Base-by-base conservation (phyloP, 163 green algal species). In the Smithsoniella earleae region DNA sequence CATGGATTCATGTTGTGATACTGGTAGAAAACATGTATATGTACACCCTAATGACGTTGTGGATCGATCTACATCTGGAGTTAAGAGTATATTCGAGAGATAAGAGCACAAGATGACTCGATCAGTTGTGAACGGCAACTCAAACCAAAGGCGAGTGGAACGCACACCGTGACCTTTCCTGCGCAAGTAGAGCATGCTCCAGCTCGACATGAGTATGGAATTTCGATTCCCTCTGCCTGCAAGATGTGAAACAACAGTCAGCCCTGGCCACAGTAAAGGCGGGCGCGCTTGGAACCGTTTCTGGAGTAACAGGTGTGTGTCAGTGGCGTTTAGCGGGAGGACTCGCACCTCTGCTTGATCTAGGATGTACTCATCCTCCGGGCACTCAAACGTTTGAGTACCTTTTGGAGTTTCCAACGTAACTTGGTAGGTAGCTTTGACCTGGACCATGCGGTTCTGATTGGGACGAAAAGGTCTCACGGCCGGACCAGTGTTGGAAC, bases 151-250 rank as follows among this genome's bases (percentile, higher is more conserved):
- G n/a, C n/a, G n/a, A 1, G 44, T 18, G 0, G 44, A 18, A 20
- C 20, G 44, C 49, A 64, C 1, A 64, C 52, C 73, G 79, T 76
- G 20, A 95, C 78, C 84, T 91, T 93, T 78, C 84, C 89, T 37
- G 89, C 88, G 85, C 89, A 96, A 65, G 81, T 88, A 25, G 89
- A 96, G 86, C 89, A 96, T 28, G 89, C 86, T 52, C 87, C 87
- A 13, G 89, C 88, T 73, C 89, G 82, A 87, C 89, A 96, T 16
- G 86, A 93, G 87, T 94, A 96, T 55, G 89, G 89, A 55, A 96
- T 83, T 77, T 95, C 89, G 36, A 96, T 74, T 76, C 87, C 86
- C 62, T 82, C 86, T 82, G 92, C 88, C 86, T 93, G 80, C 43
- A 52, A 72, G 28, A 18, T 16, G 16, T 54, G 43, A 54, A 54